These are phyloP conservation scores for Solanum infundibuliforme DNA, from an alignment of 257 asterid species.

Conservation along the genomic window DNA sequence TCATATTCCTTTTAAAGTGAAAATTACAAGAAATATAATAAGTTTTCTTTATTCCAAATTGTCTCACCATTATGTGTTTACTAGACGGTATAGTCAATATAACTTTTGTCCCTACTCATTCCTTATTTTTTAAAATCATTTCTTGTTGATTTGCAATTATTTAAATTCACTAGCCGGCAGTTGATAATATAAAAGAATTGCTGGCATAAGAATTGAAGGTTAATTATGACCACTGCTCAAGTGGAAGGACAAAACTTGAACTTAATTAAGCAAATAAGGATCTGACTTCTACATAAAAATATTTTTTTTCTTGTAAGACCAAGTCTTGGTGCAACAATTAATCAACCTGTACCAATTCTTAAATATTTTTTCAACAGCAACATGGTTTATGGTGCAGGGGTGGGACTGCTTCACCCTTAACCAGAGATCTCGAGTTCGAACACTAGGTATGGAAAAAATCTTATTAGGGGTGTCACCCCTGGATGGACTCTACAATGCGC, in stretches of 20 bases:
- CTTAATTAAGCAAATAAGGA: neutral
- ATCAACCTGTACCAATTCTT: neutral
- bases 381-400: accelerated
- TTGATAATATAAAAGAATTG: neutral
- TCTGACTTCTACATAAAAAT: neutral
- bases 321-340: neutral
- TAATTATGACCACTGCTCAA: neutral
- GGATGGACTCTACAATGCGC: too few species aligned
- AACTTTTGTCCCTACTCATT: neutral
- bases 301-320: neutral
- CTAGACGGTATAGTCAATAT: neutral
- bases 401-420: accelerated
- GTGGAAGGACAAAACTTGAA: neutral
- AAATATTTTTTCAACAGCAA: neutral
- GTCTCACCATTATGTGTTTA: too few species aligned
- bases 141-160: neutral
- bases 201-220: neutral
- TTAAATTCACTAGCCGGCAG: neutral
- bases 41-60: too few species aligned
- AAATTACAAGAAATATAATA: too few species aligned
- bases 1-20: too few species aligned
- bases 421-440: accelerated
- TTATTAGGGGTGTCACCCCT: accelerated
- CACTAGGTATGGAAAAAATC: accelerated
- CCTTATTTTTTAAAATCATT: neutral